Conservation (phyloP, 1,139 yeast genomes). For the Candida sp. region DNA sequence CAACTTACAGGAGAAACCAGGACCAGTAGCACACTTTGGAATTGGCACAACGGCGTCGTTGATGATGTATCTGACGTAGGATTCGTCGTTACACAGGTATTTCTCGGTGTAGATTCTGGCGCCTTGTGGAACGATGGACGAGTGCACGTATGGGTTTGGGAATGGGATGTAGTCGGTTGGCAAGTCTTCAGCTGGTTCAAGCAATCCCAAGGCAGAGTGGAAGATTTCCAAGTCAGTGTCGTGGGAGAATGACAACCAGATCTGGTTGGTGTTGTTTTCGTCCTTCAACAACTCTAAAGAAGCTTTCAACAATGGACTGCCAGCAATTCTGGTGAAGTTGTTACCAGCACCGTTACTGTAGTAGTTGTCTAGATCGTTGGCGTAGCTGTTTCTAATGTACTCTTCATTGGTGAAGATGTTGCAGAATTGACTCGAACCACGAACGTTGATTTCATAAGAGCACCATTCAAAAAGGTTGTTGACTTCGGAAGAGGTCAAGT, state of each 20-base stretch:
- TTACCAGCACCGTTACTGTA: conserved; percentile 57
- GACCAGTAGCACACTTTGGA: conserved; percentile 53
- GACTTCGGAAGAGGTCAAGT: conserved; percentile 46
- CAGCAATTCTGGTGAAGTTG: conserved; percentile 43
- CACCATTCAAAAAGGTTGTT: conserved; percentile 45
- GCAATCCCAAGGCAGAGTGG: conserved; percentile 55
- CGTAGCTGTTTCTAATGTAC: conserved; percentile 36
- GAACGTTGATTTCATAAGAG: conserved; percentile 58
- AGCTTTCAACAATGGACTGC: conserved; percentile 54
- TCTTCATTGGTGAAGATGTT: conserved; percentile 55
- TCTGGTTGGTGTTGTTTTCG: conserved; percentile 25
- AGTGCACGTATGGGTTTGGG: conserved; percentile 45
- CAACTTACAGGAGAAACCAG: conserved; percentile 60
- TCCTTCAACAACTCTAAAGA: conserved; percentile 46
- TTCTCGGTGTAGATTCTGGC: conserved; percentile 56
- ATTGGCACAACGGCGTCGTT: conserved; percentile 65
- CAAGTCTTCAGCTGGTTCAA: conserved; percentile 27
- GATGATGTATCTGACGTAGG: conserved; percentile 51
- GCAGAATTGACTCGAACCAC: conserved; percentile 53
- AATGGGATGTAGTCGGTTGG: conserved; percentile 34
- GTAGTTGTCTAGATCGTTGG: conserved; percentile 45
- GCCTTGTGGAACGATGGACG: conserved; percentile 60
- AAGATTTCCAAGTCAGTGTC: conserved; percentile 59
- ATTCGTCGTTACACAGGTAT: conserved; percentile 37
- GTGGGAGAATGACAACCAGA: conserved; percentile 59